Base-by-base conservation (phyloP, 2,329 filamentous ascomycete genomes). In the Catunica adiposa region DNA sequence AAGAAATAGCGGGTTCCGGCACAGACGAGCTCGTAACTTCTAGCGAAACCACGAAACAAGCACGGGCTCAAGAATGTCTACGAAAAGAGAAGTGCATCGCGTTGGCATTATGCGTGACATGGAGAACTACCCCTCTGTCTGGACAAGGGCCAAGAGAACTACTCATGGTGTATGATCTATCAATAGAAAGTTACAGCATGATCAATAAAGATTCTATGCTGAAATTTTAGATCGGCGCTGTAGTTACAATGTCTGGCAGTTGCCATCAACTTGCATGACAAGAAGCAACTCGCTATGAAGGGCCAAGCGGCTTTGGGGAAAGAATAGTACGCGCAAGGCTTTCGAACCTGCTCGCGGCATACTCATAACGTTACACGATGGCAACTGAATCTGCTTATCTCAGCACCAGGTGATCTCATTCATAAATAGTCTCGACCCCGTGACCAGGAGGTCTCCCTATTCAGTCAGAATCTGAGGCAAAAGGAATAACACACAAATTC, bases 31-130 rank as follows among this genome's bases (percentile, higher is more conserved):
- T 25, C 42, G 25, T 34, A 55, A 51, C 34, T 34, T 29, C 46
- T 51, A 42, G 47, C 47, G 29, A 51, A 55, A 52, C 47, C 26
- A 52, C 47, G 38, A 54, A 55, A 58, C 53, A 55, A 38, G 52
- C 46, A 54, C 56, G 46, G 54, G 53, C 46, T 46, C 29, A 34
- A 9, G 17, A 11, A 29, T 11, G 31, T 38, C n/a, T 6, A 53
- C n/a, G 17, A 42, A 11, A 53, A 53, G 23, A 38, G 51, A 53
- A 25, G 22, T 23, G 25, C 25, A 31, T 37, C 4, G n/a, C 17
- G 11, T 42, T 20, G n/a, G 17, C 38, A 20, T 42, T 42, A 42
- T 42, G 38, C 17, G 14, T n/a, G 5, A n/a, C 38, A 42, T 42
- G 17, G 14, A 4, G n/a, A 42, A 5, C 38, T 42, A 42, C 38